Evolutionary conservation across 2,329 filamentous ascomycete genomes (phyloP).

Genomic region (Aspergillus caelatus): DNA sequence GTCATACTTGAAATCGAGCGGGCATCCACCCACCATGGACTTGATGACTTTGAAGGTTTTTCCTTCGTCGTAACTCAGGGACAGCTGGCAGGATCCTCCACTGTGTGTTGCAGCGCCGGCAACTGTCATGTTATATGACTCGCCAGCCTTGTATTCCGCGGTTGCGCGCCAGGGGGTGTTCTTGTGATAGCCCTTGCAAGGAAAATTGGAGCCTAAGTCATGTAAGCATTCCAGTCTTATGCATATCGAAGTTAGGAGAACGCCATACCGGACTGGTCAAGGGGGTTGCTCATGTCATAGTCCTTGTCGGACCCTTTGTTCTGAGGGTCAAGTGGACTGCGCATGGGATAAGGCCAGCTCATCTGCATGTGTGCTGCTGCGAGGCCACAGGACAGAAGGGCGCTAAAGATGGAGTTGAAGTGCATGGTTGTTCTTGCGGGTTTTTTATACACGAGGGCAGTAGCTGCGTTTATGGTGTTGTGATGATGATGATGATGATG

Average conservation of each 20-base stretch:
- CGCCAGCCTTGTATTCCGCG: conserved; percentile 62
- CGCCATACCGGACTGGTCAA: conserved; percentile 47
- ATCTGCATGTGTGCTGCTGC: conserved; percentile 53
- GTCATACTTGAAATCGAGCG: conserved; percentile 53
- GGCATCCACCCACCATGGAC: conserved; percentile 59
- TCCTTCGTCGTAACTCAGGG: conserved; percentile 71
- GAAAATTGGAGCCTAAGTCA: conserved; percentile 59
- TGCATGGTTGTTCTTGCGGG: conserved; percentile 3
- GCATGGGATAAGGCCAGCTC: conserved; percentile 53
- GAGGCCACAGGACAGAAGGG: conserved; percentile 1
- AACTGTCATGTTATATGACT: conserved; percentile 63
- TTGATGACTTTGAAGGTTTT: conserved; percentile 67
- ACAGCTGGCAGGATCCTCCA: conserved; percentile 74
- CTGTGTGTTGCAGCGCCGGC: conserved; percentile 62
- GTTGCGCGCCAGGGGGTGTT: conserved; percentile 53
- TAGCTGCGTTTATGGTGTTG: background rate
- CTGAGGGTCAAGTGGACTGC: conserved; percentile 46
- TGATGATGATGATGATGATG: background rate
- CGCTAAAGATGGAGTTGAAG: conserved; percentile 1
- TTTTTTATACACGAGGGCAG: background rate
- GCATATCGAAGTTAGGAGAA: too few species aligned
- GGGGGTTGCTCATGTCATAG: conserved; percentile 69
- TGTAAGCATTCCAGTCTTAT: background rate
- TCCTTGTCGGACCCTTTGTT: conserved; percentile 54
- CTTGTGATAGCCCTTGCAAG: conserved; percentile 69